Base-by-base conservation (phyloP, 108 stramenopile species). In the Nannochloropsis salina region DNA sequence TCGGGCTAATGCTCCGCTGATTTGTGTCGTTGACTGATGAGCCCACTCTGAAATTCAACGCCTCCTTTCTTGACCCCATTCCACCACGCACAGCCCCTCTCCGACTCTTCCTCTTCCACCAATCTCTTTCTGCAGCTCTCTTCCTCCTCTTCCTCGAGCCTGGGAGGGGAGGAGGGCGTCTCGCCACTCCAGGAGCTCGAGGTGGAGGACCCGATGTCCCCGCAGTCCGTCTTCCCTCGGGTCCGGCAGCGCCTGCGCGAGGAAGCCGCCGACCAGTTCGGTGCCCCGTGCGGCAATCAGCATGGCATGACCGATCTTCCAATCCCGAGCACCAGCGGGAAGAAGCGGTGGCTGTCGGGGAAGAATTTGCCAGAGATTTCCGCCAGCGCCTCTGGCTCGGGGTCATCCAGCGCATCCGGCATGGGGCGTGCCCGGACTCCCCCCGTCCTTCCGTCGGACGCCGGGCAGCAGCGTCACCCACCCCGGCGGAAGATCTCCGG, bases 261-360 rank as follows among this genome's bases (percentile, higher is more conserved):
- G n/a, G 61, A 74, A n/a, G 61, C 61, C 61, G 61, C 61, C 61
- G 61, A 74, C n/a, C 61, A 74, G 20, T 74, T n/a, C 61, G n/a
- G 61, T 1, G 61, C 4, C 61, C 15, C 3, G 3, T 15, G 15
- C 61, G 8, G 61, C 61, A 74, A 31, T 31, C 31, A 31, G 31
- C 31, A 31, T 31, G 31, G 31, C 31, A 31, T 31, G 0, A 31
- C 31, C 31, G 31, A 31, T 31, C 31, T 31, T 31, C 1, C 31
- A 31, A 31, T 31, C 31, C 1, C 31, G 31, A 31, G 31, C 31
- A 31, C 31, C 31, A 1, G 31, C 31, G 31, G 31, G 31, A 31
- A 31, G 31, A 31, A 31, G 31, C 31, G 31, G 31, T 31, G 31
- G 31, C 31, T 31, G 31, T 31, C 31, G 31, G 31, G 31, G 31